A percentile compares a stretch with the other conserved stretches of the same genome.
Conservation (phyloP, 106 monocot species). For the Dioscorea zingiberensis region DNA sequence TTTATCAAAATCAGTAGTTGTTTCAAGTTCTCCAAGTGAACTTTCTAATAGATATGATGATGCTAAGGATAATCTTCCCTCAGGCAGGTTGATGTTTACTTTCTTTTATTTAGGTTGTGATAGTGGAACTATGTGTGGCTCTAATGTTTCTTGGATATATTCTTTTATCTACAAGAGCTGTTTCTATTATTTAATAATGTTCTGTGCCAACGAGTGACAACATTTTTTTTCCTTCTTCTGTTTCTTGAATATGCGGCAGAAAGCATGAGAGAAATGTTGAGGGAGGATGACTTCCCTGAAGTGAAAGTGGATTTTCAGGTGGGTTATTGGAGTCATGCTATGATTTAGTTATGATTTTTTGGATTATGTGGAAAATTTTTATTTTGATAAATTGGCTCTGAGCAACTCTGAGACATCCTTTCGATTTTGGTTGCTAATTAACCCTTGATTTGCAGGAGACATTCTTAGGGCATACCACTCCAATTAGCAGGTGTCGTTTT, state of each 20-base stretch:
- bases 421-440: not conserved
- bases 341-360: not conserved
- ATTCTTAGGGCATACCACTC: slow-evolving; percentile 94
- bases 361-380: not conserved
- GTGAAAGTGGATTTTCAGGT: slow-evolving; percentile 87
- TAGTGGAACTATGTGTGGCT: no score
- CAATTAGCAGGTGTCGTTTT: slow-evolving; percentile 85
- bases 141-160: no score
- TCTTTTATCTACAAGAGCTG: no score
- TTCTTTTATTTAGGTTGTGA: not conserved
- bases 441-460: slow-evolving; percentile 65
- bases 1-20: slow-evolving; percentile 4
- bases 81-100: slow-evolving; percentile 32
- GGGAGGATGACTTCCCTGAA: slow-evolving; percentile 77
- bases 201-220: no score
- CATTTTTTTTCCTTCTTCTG: no score
- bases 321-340: not conserved
- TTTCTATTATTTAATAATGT: no score
- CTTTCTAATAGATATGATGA: slow-evolving; percentile 16
- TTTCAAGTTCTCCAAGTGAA: slow-evolving; percentile 21
- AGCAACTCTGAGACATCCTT: not conserved
- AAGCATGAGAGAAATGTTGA: slow-evolving; percentile 16
- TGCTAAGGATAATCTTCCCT: slow-evolving; percentile 7
- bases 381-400: not conserved
- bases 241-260: no score